Percentiles rank a stretch among this genome's conserved stretches.
Conservation (phyloP, 2,329 filamentous ascomycete species). For the Pseudogymnoascus sp. region DNA sequence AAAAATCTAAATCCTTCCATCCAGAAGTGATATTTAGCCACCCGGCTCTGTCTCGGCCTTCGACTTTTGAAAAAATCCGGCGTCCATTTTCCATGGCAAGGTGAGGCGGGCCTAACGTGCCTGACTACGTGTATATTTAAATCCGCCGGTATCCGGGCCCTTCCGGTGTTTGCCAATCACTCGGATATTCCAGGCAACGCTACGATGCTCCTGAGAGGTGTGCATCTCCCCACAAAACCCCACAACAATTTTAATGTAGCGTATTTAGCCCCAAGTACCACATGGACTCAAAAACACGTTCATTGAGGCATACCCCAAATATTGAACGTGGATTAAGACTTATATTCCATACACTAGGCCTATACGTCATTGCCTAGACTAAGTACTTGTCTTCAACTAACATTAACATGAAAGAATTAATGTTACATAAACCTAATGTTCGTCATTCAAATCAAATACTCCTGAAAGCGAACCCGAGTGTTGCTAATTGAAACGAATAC, state of each 20-base stretch:
- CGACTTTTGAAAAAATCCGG: not conserved
- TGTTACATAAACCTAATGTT: not conserved
- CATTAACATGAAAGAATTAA: no score
- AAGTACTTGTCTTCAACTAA: no score
- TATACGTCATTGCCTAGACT: not conserved
- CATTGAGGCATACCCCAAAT: not conserved
- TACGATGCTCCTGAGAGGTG: not conserved
- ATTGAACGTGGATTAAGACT: not conserved
- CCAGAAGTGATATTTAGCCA: constrained; percentile 6
- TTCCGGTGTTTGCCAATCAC: not conserved
- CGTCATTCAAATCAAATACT: not conserved
- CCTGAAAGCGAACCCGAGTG: not conserved
- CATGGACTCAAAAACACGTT: not conserved
- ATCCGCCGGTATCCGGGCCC: not conserved
- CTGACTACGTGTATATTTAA: not conserved
- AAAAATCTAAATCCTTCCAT: constrained; percentile 8
- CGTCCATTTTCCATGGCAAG: not conserved
- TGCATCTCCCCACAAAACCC: not conserved
- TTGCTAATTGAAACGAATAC: not conserved
- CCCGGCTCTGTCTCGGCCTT: not conserved
- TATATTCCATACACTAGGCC: not conserved
- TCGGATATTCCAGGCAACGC: not conserved
- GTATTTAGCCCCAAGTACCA: not conserved
- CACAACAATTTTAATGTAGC: not conserved
- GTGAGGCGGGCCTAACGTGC: not conserved